Evolutionary conservation across 148 eudicot genomes (phyloP).

Genomic region (Cornus controversa): DNA sequence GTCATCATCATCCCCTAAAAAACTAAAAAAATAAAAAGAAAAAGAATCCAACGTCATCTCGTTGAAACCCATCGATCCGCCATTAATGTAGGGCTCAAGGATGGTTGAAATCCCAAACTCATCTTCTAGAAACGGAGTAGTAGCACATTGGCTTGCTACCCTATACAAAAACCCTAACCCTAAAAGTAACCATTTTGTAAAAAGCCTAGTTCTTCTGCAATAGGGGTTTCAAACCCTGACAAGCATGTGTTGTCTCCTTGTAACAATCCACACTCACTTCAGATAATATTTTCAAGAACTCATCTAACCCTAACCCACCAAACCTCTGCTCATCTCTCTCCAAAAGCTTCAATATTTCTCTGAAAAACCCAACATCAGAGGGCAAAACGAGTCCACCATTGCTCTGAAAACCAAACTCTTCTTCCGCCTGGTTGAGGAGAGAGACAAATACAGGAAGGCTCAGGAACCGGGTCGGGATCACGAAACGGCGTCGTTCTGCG

Average conservation of each 20-base stretch:
- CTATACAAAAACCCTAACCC: not conserved
- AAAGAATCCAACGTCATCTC: not conserved
- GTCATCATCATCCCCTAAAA: not conserved
- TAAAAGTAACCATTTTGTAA: not conserved
- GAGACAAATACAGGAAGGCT: constrained; percentile 26
- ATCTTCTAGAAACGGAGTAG: not conserved
- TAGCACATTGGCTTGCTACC: not conserved
- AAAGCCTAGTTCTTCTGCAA: constrained; percentile 15
- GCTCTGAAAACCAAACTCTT: constrained; percentile 29
- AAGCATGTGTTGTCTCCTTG: not conserved
- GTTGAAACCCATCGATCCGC: not conserved
- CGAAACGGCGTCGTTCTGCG: constrained; percentile 21
- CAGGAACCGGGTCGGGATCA: constrained; percentile 34
- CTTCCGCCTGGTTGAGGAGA: constrained; percentile 30
- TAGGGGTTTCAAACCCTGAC: constrained; percentile 1
- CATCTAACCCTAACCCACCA: constrained; percentile 21
- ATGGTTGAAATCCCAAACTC: not conserved
- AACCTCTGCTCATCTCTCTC: constrained; percentile 23
- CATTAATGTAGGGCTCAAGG: not conserved
- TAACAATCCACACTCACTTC: constrained; percentile 11
- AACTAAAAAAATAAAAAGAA: too few relatives aligned
- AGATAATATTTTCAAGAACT: constrained; percentile 15
- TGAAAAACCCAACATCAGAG: constrained; percentile 21
- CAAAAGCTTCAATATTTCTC: constrained; percentile 6
- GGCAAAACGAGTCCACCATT: constrained; percentile 26